These are phyloP conservation scores for Helianthus tuberosus DNA, from an alignment of 129 eudicot species.

Conservation along the genomic window DNA sequence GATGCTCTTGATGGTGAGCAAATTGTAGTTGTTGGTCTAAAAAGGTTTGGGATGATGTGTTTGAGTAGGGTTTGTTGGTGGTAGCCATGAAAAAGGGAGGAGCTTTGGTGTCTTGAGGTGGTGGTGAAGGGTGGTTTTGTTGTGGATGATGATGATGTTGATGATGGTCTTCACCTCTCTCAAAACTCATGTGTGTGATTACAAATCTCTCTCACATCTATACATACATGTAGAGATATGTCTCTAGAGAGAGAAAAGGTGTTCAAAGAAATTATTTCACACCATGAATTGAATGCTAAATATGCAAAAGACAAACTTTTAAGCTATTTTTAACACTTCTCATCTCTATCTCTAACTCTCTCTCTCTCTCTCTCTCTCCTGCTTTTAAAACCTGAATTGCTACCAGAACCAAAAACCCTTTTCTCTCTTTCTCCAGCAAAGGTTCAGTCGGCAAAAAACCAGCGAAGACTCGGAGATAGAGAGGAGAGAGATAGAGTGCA, in stretches of 20 bases:
- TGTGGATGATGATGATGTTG: constrained; percentile 30
- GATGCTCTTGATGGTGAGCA: constrained; percentile 50
- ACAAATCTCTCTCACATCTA: constrained; percentile 31
- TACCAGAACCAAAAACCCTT: constrained; percentile 30
- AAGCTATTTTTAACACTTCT: constrained; percentile 42
- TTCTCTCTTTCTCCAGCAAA: constrained; percentile 30
- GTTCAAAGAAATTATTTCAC: constrained; percentile 24
- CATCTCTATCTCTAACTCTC: constrained; percentile 26
- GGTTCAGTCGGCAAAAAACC: constrained; percentile 31
- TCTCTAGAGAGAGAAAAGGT: constrained; percentile 20
- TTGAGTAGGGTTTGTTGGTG: constrained; percentile 42
- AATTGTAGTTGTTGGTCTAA: constrained; percentile 46
- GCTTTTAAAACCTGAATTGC: constrained; percentile 15
- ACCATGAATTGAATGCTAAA: constrained; percentile 43
- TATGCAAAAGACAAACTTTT: constrained; percentile 38
- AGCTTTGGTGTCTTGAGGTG: constrained; percentile 37
- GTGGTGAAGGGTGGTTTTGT: constrained; percentile 38
- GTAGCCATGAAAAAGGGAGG: constrained; percentile 45
- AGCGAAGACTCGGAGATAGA: constrained; percentile 39
- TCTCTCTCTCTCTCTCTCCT: constrained; percentile 25
- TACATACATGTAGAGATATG: constrained; percentile 36
- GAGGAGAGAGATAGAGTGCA: constrained; percentile 26
- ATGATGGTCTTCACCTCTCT: constrained; percentile 34
- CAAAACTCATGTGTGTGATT: constrained; percentile 40
- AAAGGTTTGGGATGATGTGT: constrained; percentile 30